phyloP scores from a whole-genome alignment of 164 flowering plant species.

The Dillenia turbinata region DNA sequence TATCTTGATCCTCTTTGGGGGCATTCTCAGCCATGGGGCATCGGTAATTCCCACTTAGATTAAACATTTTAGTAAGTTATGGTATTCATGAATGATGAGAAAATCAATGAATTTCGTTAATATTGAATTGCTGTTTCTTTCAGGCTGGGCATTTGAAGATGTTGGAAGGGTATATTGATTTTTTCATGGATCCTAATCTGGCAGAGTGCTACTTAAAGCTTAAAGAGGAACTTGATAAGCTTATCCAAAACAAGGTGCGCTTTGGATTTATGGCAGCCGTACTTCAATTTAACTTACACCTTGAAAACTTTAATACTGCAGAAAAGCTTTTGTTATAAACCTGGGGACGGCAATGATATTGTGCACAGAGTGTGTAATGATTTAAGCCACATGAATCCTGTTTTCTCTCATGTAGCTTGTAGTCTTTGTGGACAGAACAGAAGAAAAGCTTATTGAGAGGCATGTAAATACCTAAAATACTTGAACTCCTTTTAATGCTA shows the following conservation, averaged over 20 bases:
- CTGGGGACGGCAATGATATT: too few relatives aligned
- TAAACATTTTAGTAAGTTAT: slow-evolving; percentile 2
- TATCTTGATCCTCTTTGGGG: slow-evolving; percentile 88
- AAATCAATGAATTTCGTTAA: slow-evolving; percentile 1
- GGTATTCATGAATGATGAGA: not conserved
- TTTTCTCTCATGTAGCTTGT: too few relatives aligned
- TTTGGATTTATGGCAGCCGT: not conserved
- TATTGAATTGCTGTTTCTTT: slow-evolving; percentile 8
- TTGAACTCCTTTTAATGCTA: too few relatives aligned
- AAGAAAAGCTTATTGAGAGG: too few relatives aligned
- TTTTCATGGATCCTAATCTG: slow-evolving; percentile 88
- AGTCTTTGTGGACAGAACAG: too few relatives aligned
- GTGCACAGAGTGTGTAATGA: too few relatives aligned
- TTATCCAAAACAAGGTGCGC: slow-evolving; percentile 74
- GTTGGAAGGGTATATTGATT: slow-evolving; percentile 84
- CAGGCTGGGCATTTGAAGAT: slow-evolving; percentile 94
- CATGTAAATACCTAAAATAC: too few relatives aligned
- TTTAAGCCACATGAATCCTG: too few relatives aligned
- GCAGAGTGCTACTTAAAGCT: slow-evolving; percentile 81
- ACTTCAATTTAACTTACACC: too few relatives aligned
- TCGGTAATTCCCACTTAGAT: slow-evolving; percentile 39
- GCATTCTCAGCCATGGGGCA: slow-evolving; percentile 55
- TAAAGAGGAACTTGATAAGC: slow-evolving; percentile 70
- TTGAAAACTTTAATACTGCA: too few relatives aligned
- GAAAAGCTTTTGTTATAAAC: too few relatives aligned